A percentile compares a stretch with the other conserved stretches of the same genome.
Conservation (phyloP, 2,329 filamentous ascomycete genomes). For the Scytalidium sp. region DNA sequence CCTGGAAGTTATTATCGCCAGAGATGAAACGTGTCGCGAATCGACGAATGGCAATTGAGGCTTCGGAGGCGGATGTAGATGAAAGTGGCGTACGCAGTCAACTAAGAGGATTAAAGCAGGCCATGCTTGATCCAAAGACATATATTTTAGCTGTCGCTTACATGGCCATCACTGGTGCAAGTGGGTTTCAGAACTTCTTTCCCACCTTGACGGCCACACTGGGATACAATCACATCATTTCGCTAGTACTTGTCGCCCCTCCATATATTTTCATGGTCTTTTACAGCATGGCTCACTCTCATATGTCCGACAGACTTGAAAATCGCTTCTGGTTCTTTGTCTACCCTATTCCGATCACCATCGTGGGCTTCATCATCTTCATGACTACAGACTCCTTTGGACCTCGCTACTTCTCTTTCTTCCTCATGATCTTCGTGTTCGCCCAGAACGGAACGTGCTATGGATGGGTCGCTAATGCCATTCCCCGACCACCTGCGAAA, state of each 20-base stretch:
- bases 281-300: conserved; percentile 1
- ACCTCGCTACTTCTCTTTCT: conserved; percentile 52
- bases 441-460: not conserved
- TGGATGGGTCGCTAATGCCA: conserved; percentile 62
- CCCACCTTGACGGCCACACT: conserved; percentile 19
- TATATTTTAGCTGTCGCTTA: conserved; percentile 34
- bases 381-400: conserved; percentile 56
- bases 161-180: conserved; percentile 33
- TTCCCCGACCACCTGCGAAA: conserved; percentile 17
- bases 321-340: not conserved
- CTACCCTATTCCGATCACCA: conserved; percentile 45
- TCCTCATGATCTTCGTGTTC: not conserved
- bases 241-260: conserved; percentile 29
- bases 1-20: conserved; percentile 45
- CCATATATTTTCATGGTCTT: conserved; percentile 29
- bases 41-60: conserved; percentile 40
- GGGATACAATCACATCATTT: conserved; percentile 18
- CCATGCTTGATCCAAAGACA: conserved; percentile 32
- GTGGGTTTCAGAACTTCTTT: conserved; percentile 26
- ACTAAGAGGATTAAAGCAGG: conserved; percentile 19
- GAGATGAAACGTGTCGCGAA: conserved; percentile 49
- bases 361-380: conserved; percentile 62
- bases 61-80: conserved; percentile 35
- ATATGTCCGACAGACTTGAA: not conserved
- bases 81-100: conserved; percentile 28